Evolutionary conservation across 2,329 filamentous ascomycete genomes (phyloP), one percentile per base, ranked within the genome.

Genomic region (Penicillium fuscoglaucum): DNA sequence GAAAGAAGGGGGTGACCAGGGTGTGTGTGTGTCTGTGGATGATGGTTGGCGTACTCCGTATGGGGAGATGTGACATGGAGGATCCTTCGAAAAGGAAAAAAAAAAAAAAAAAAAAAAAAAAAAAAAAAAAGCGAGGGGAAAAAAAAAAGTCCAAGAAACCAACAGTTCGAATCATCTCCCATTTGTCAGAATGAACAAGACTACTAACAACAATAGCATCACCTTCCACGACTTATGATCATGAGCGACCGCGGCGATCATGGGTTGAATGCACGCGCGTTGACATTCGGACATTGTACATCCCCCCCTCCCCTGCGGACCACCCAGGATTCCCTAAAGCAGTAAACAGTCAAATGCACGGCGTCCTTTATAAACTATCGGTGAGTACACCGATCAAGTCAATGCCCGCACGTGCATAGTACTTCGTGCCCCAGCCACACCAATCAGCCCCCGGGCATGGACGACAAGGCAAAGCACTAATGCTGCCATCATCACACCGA

Each of bases 401-500:
- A 35, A 28, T 45, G 28, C 12, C 35, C 35, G 47, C 50, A 48
- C 43, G 50, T 57, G 43, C 35, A 19, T 46, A 5, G 43, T 47
- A 24, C 26, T 29, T 26, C 26, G 4, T 40, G 7, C 17, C 6
- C 43, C 35, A 33, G 29, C 43, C 33, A 53, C 43, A 12, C 55
- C 55, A 57, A 57, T 57, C 50, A 54, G 21, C 15, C 50, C 49
- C 29, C 9, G 37, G 24, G 55, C 43, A 54, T 48, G 48, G 55
- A 57, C 50, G 21, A 48, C 43, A 48, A 17, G 29, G 44, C 41
- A 6, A 48, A 48, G 37, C 49, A 53, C 55, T 57, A 57, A 43
- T 57, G 55, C 55, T 57, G 47, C 50, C 55, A 46, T 46, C 55
- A 57, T 48, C 55, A 57, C 55, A 54, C 55, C 55, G 50, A 54